Evolutionary conservation across 2,329 filamentous ascomycete genomes (phyloP).

Genomic region (Neopestalotiopsis rosae): DNA sequence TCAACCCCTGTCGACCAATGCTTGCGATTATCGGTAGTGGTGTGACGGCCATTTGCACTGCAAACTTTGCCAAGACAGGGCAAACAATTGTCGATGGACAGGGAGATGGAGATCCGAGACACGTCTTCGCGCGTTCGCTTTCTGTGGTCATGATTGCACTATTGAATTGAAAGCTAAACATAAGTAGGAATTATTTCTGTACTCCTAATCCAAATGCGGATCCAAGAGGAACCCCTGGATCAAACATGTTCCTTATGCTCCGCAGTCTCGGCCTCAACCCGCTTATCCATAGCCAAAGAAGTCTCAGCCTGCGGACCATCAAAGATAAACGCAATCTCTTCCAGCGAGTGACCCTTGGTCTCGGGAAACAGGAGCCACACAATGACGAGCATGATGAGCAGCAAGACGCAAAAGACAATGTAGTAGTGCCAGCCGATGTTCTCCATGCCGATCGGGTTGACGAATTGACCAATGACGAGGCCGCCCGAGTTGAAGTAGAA

Average conservation of each 20-base stretch:
- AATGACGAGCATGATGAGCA: slow-evolving; percentile 48
- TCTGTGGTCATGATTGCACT: too few species aligned
- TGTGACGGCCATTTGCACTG: too few species aligned
- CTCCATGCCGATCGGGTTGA: slow-evolving; percentile 55
- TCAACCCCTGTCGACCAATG: too few species aligned
- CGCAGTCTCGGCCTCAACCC: neutral
- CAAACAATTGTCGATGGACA: too few species aligned
- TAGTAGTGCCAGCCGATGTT: slow-evolving; percentile 60
- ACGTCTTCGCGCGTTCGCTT: too few species aligned
- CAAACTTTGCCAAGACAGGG: too few species aligned
- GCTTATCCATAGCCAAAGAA: neutral
- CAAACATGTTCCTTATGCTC: neutral
- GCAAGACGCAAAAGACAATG: slow-evolving; percentile 52
- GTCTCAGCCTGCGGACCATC: slow-evolving; percentile 39
- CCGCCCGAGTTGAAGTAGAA: slow-evolving; percentile 31
- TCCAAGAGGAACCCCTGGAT: too few species aligned
- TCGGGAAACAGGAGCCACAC: slow-evolving; percentile 50
- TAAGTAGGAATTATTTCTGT: too few species aligned
- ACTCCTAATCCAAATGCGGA: too few species aligned
- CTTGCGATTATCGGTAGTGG: too few species aligned
- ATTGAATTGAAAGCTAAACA: too few species aligned
- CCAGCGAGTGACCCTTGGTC: slow-evolving; percentile 53
- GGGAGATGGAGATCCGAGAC: too few species aligned
- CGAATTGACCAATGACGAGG: slow-evolving; percentile 40
- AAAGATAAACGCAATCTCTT: slow-evolving; percentile 64